phyloP scores from a whole-genome alignment of 495 filamentous ascomycete species.

The Lasiosphaeria miniovina region DNA sequence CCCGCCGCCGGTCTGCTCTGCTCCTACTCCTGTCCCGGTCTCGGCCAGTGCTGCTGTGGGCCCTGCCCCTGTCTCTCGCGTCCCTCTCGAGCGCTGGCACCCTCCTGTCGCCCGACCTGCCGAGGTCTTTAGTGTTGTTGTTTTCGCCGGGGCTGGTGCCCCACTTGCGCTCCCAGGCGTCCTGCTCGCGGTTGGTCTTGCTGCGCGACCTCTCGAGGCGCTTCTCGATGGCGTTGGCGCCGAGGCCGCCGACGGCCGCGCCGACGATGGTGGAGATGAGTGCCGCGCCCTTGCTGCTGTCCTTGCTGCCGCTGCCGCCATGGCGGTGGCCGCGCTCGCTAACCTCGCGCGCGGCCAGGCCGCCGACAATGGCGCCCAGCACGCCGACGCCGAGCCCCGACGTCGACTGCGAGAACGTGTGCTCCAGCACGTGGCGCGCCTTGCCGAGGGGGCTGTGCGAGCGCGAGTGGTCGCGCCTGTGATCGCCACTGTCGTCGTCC shows the following conservation, averaged over 20 bases:
- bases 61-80: neutral
- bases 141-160: constrained; percentile 4
- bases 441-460: constrained; percentile 16
- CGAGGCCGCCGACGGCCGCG: constrained; percentile 44
- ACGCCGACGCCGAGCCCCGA: constrained; percentile 42
- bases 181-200: constrained; percentile 24
- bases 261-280: constrained; percentile 43
- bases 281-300: constrained; percentile 19
- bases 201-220: constrained; percentile 32
- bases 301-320: constrained; percentile 9
- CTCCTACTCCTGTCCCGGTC: constrained; percentile 11
- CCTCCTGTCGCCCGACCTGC: too few relatives aligned
- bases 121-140: too few relatives aligned
- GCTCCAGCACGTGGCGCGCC: constrained; percentile 28
- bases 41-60: neutral
- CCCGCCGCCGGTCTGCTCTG: neutral
- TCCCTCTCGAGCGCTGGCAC: too few relatives aligned
- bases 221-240: constrained; percentile 47
- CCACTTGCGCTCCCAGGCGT: constrained; percentile 32
- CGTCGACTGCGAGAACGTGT: constrained; percentile 35
- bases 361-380: constrained; percentile 45
- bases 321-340: constrained; percentile 21
- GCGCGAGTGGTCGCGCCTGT: neutral
- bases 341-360: constrained; percentile 40
- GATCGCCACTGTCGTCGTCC: neutral